Conservation (phyloP, 2,329 filamentous ascomycete species). For the Colletotrichum liriopes region DNA sequence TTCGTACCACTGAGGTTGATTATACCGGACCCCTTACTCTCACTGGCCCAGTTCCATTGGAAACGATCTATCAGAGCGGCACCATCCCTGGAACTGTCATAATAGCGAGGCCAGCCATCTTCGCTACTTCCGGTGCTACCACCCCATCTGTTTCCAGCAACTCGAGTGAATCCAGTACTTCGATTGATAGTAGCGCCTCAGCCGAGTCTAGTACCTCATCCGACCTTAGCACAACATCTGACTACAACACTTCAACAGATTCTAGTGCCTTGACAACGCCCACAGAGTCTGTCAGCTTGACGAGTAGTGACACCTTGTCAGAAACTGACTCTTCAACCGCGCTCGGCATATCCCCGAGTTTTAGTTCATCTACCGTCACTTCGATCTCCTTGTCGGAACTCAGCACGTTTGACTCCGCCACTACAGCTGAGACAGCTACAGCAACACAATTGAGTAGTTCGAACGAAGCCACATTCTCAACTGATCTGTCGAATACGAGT, state of each 20-base stretch:
- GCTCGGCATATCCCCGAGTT: neutral
- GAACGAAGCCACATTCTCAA: neutral
- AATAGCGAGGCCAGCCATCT: constrained; percentile 16
- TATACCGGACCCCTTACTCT: constrained; percentile 16
- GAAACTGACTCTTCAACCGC: neutral
- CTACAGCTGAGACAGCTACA: neutral
- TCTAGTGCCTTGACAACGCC: neutral
- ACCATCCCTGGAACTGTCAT: constrained; percentile 29
- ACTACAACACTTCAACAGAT: neutral
- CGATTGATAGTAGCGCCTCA: neutral
- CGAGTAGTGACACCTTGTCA: neutral
- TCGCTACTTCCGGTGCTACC: constrained; percentile 17
- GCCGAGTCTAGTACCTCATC: neutral
- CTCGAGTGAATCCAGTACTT: neutral
- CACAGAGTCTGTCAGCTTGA: neutral
- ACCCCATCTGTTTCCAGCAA: neutral
- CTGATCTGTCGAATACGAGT: neutral
- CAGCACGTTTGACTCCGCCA: neutral
- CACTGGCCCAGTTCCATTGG: neutral
- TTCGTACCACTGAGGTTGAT: constrained; percentile 26
- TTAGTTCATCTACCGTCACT: neutral
- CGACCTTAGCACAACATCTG: neutral
- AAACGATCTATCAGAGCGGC: constrained; percentile 11
- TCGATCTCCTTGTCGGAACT: neutral
- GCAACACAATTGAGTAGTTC: neutral